A percentile compares a stretch with the other conserved stretches of the same genome.
Evolutionary conservation across 176 grass and related monocot species (phyloP).

Genomic region (Neostapfia colusana): DNA sequence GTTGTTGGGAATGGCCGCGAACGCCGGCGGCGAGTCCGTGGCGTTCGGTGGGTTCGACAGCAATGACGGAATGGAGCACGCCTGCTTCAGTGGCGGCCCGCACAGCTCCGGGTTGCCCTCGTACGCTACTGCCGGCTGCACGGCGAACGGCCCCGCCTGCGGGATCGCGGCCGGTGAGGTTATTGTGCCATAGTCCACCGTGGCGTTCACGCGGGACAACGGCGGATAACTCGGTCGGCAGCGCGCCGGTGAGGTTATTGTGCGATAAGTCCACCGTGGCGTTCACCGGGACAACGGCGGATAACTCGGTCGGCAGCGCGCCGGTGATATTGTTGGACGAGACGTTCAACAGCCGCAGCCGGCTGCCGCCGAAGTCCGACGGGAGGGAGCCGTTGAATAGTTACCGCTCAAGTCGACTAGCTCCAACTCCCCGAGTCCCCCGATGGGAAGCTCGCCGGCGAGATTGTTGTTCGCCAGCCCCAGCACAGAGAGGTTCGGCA

Average conservation of each 20-base stretch:
- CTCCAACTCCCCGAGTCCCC: slow-evolving; percentile 54
- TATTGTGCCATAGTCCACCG: slow-evolving; percentile 70
- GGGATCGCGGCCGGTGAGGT: slow-evolving; percentile 75
- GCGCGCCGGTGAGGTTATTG: slow-evolving; percentile 64
- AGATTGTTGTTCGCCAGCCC: slow-evolving; percentile 69
- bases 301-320: slow-evolving; percentile 43
- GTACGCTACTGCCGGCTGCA: slow-evolving; percentile 56
- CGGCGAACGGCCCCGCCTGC: slow-evolving; percentile 46
- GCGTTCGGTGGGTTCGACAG: slow-evolving; percentile 69
- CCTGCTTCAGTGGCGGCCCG: slow-evolving; percentile 58
- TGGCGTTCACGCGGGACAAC: slow-evolving; percentile 52
- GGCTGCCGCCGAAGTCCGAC: slow-evolving; percentile 51
- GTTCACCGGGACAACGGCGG: slow-evolving; percentile 50
- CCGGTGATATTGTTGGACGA: slow-evolving; percentile 72
- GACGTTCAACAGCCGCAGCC: slow-evolving; percentile 58
- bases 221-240: slow-evolving; percentile 47
- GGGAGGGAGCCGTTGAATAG: slow-evolving; percentile 62
- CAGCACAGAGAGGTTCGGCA: slow-evolving; percentile 56
- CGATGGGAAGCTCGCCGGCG: slow-evolving; percentile 49
- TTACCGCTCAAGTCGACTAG: slow-evolving; percentile 73
- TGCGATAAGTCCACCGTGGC: slow-evolving; percentile 62
- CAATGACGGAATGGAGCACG: slow-evolving; percentile 73
- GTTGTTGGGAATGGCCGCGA: slow-evolving; percentile 86
- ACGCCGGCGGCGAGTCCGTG: slow-evolving; percentile 77
- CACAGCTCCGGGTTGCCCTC: slow-evolving; percentile 75